A percentile compares a stretch with the other conserved stretches of the same genome.
phyloP scores from a whole-genome alignment of 352 stramenopile species.

The Hyaloperonospora arabidopsidis region DNA sequence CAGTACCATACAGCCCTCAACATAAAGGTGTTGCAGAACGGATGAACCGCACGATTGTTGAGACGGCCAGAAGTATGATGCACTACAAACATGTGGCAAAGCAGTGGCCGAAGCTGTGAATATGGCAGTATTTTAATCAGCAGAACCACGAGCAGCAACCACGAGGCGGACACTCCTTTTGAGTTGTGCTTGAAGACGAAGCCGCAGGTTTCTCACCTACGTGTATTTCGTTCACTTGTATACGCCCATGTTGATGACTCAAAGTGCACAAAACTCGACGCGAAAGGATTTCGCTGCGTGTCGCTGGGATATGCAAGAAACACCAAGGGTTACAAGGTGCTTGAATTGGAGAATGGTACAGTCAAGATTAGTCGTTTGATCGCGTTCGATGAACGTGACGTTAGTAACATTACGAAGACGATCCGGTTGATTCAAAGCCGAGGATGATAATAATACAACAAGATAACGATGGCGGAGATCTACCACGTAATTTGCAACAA shows the following conservation, averaged over 20 bases:
- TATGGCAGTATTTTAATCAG: neutral
- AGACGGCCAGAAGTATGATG: conserved; percentile 1
- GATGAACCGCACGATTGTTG: conserved; percentile 1
- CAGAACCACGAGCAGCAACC: neutral
- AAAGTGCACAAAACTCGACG: neutral
- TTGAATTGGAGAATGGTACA: neutral
- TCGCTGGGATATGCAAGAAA: neutral
- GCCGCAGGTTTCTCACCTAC: neutral
- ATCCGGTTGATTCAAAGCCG: neutral
- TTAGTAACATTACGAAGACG: neutral
- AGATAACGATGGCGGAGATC: neutral
- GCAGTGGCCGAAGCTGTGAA: neutral
- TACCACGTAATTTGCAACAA: neutral
- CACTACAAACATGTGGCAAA: neutral
- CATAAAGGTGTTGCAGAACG: neutral
- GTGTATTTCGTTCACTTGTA: neutral
- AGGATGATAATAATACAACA: neutral
- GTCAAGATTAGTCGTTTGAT: neutral
- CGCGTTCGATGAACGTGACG: neutral
- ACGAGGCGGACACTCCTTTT: neutral
- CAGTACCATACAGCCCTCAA: neutral
- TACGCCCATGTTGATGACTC: neutral
- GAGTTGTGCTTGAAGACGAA: neutral
- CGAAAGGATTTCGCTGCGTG: neutral
- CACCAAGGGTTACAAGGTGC: conserved; percentile 2